Evolutionary conservation across 163 green algal genomes (phyloP), one percentile per base, ranked within the genome.

Genomic region (Prototheca wickerhamii): DNA sequence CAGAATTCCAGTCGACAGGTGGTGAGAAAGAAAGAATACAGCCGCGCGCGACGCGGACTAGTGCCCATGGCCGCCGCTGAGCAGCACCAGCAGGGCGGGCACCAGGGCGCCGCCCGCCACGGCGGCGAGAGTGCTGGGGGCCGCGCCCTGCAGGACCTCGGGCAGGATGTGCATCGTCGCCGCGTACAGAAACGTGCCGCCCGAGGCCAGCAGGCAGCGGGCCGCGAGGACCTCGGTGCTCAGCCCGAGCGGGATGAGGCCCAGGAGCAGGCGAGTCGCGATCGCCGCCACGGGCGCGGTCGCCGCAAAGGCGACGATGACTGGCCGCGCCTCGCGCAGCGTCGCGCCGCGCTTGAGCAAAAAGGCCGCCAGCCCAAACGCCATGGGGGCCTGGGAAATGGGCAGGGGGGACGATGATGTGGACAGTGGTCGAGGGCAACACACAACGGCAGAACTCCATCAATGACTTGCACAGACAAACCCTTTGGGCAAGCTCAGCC

Each of bases 131-230:
- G 64, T 43, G n/a, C 3, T 26, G 29, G 60, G 37, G 26, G 28
- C 33, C 26, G 3, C 57, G 23, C 8, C 52, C 58, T 35, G 55
- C 40, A 79, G 60, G 3, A 79, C 54, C 58, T 85, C 76, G 4
- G 81, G 81, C n/a, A 87, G 60, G 34, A 87, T 81, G 65, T 87
- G 81, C 56, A 83, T 78, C 49, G 69, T 78, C 40, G 76, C 70
- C 1, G 81, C 81, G 32, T 87, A 77, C 43, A 87, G 56, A 56
- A 87, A 87, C 10, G 78, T 87, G 7, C 81, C 81, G 17, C 76
- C 81, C 15, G 65, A 80, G 67, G 86, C 87, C 18, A 87, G 59
- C 20, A 87, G 50, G 53, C 60, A 65, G 26, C 83, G 66, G 2
- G 74, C 65, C 25, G 83, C 74, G 15, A 58, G 56, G 2, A 29